Base-by-base conservation (phyloP, 495 filamentous ascomycete species). In the Aspergillus ostianus region DNA sequence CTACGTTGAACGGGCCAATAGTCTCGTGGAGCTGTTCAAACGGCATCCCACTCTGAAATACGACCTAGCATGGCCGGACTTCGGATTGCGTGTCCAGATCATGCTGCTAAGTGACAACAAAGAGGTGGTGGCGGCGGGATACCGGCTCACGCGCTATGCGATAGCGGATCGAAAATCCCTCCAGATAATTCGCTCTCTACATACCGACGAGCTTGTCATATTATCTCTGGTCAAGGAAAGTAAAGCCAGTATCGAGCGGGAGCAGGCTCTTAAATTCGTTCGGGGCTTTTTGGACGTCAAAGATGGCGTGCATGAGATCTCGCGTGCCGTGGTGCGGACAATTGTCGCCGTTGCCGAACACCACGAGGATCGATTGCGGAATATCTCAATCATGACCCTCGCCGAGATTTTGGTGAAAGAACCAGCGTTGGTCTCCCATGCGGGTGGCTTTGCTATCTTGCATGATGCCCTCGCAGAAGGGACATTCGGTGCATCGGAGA, bases 201-300 rank as follows among this genome's bases (percentile, higher is more conserved):
- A 96, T 58, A 97, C 93, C 3, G 94, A 98, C 70, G 90, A 92
- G 66, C 80, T 98, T 26, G 92, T 96, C 7, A 92, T 95, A 53
- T 73, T 92, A 69, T 97, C 94, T 8, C 81, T 98, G 26, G 89
- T 93, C 61, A 97, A 97, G 69, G 93, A 97, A 68, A 89, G 90
- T 69, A 97, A 96, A 68, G 89, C 93, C 12, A 94, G 91, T 68
- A 91, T 98, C 48, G 94, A 98, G 75, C 86, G 94, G 50, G 94
- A 98, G 70, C 94, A 98, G 73, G 94, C 94, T 0, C 73, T 98
- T 62, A 98, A 98, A 70, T 97, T 98, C 73, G 90, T 97, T 23
- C 84, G 94, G 57, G 91, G 92, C 7, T 98, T 98, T 70, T 78
- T 98, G 23, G 95, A 98, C 63, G 91, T 98, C 64, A 96, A 97